Evolutionary conservation across 169 alveolate species (phyloP), one percentile per base, ranked within the genome.

Genomic region (Eimeria necatrix): DNA sequence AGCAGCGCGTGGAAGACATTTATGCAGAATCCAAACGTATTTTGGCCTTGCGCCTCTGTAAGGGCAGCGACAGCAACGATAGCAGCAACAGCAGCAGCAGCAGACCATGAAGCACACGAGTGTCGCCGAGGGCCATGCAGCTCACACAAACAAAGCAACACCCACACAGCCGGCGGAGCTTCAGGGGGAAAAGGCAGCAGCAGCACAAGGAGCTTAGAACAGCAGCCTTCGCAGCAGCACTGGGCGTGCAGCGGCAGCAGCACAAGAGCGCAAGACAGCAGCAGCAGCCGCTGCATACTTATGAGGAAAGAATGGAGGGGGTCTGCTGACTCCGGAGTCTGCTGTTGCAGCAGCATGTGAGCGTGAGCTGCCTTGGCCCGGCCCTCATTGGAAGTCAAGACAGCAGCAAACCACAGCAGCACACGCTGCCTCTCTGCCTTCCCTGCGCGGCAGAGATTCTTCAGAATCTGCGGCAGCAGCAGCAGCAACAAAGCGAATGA

Each of bases 1-100:
- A 94, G 90, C 14, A 94, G 76, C 14, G 93, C 74, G 87, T 94
- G 92, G 59, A 94, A 94, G 89, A 81, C 81, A 71, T 96, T 96
- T 18, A 96, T 48, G 16, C 91, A 73, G 89, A 96, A 96, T 4
- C 97, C 97, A 32, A 56, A 81, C 9, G 96, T 91, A 18, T 93
- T 80, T 46, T 78, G 92, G 5, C 91, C 91, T 56, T 76, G 91
- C 41, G 71, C 95, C 64, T 74, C 94, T 90, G 94, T 59, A 90
- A 70, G 16, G 32, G 20, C 12, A 14, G 41, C 52, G 48, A 7
- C 59, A 59, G 76, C 49, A 53, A 24, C 92, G 5, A 3, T 20
- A 24, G 92, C 49, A 5, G 83, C 83, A 51, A 59, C 78, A 32
- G 52, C n/a, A 18, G 26, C 71, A n/a, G n/a, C 18, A 12, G 24